Evolutionary conservation across 345 rosid genomes (phyloP).

Genomic region (Bretschneidera sinensis): DNA sequence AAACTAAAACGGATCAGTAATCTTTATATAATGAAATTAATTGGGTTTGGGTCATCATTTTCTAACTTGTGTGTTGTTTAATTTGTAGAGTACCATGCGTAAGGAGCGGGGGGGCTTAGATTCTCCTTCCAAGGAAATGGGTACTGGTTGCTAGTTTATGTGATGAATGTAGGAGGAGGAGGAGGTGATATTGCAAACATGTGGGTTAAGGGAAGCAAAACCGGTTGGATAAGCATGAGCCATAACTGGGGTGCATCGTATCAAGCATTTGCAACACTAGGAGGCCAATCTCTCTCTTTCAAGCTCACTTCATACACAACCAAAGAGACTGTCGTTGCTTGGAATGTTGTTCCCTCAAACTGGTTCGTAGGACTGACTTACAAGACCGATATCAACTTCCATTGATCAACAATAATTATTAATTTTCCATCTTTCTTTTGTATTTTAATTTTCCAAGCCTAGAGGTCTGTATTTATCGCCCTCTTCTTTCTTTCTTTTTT

Average conservation of each 20-base stretch:
- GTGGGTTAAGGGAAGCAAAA: conserved; percentile 67
- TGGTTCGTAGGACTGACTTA: conserved; percentile 65
- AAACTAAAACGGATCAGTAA: no score
- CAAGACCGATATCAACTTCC: conserved; percentile 49
- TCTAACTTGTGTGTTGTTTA: background rate
- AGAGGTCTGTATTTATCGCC: background rate
- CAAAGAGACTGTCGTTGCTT: conserved; percentile 50
- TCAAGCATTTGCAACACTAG: conserved; percentile 72
- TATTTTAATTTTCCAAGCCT: background rate
- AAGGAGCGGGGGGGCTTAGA: conserved; percentile 39
- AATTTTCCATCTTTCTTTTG: background rate
- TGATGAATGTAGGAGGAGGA: conserved; percentile 76
- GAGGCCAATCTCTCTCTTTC: conserved; percentile 76
- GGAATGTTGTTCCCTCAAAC: conserved; percentile 60
- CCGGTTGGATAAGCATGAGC: conserved; percentile 80
- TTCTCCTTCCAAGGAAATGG: conserved; percentile 48
- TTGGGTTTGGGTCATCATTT: background rate
- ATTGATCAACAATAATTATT: conserved; percentile 17
- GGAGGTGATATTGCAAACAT: conserved; percentile 48
- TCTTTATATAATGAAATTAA: no score
- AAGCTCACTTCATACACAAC: conserved; percentile 56
- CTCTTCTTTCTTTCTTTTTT: background rate
- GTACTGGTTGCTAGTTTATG: conserved; percentile 57
- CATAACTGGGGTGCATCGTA: conserved; percentile 96
- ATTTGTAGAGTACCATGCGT: conserved; percentile 48